Evolutionary conservation across 2,329 filamentous ascomycete species (phyloP).

Genomic region (Aspergillus luchuensis): DNA sequence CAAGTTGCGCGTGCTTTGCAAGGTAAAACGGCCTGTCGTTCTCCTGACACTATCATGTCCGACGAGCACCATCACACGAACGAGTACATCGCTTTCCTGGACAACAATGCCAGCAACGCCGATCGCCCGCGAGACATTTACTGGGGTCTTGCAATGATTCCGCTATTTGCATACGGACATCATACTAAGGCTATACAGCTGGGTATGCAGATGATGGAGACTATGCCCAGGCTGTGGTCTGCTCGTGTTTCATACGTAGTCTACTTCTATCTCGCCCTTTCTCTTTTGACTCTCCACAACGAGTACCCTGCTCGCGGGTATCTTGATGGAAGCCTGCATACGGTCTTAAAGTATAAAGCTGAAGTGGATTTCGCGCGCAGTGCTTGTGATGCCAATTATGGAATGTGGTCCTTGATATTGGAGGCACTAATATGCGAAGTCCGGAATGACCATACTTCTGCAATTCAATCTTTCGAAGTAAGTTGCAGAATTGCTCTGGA

Average conservation of each 20-base stretch:
- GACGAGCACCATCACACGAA: conserved; percentile 57
- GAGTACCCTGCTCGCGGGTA: conserved; percentile 47
- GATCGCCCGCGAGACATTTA: conserved; percentile 60
- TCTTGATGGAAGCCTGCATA: conserved; percentile 51
- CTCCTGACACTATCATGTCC: conserved; percentile 53
- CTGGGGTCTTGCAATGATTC: conserved; percentile 51
- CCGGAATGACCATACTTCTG: conserved; percentile 45
- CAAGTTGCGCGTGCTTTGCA: conserved; percentile 62
- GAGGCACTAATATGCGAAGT: conserved; percentile 58
- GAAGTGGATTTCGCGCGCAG: conserved; percentile 56
- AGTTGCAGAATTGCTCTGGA: conserved; percentile 8
- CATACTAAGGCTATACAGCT: conserved; percentile 48
- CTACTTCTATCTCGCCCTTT: conserved; percentile 51
- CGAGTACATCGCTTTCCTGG: conserved; percentile 52
- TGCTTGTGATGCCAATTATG: conserved; percentile 62
- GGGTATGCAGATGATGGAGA: conserved; percentile 43
- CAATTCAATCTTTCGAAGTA: conserved; percentile 47
- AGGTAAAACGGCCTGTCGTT: conserved; percentile 59
- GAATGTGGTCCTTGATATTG: conserved; percentile 58
- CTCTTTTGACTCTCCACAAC: conserved; percentile 46
- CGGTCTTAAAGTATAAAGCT: conserved; percentile 52
- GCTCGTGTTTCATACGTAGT: conserved; percentile 45
- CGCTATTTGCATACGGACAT: conserved; percentile 51
- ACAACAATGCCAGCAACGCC: conserved; percentile 50
- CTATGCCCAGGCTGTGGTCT: conserved; percentile 50